These are phyloP conservation scores for Chaetomium globosum DNA, from an alignment of 2,329 filamentous ascomycete genomes.

Conservation along the genomic window DNA sequence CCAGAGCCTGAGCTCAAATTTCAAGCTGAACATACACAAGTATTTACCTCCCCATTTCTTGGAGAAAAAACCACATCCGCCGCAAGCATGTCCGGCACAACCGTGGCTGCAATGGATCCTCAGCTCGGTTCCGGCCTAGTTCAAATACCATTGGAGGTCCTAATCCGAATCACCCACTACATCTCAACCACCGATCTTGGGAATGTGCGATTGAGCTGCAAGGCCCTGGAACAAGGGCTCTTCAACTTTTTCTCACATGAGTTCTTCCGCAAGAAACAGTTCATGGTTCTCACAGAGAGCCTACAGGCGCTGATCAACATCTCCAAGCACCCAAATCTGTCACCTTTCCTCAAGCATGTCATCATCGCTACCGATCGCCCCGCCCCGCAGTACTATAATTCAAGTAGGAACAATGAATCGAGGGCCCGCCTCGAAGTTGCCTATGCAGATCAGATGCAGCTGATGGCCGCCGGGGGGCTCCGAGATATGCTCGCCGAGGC, in stretches of 20 bases:
- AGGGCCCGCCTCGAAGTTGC: constrained; percentile 15
- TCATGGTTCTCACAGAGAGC: constrained; percentile 63
- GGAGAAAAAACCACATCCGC: background rate
- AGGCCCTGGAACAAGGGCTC: constrained; percentile 55
- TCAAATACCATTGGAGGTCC: constrained; percentile 60
- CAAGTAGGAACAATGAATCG: background rate
- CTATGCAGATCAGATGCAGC: constrained; percentile 36
- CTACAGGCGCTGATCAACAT: constrained; percentile 58
- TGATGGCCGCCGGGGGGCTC: constrained; percentile 52
- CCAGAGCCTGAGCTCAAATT: background rate
- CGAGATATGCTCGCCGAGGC: constrained; percentile 59
- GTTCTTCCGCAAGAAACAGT: constrained; percentile 68
- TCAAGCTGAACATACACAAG: background rate
- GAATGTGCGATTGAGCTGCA: constrained; percentile 58
- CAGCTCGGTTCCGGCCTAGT: constrained; percentile 25
- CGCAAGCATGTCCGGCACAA: constrained; percentile 4
- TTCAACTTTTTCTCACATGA: constrained; percentile 60
- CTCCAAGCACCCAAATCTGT: constrained; percentile 49
- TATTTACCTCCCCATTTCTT: background rate
- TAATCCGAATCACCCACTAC: constrained; percentile 56
- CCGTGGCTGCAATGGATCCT: constrained; percentile 15
- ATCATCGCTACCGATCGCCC: constrained; percentile 52
- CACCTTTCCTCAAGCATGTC: constrained; percentile 48
- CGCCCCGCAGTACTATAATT: background rate
- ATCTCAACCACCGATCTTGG: constrained; percentile 60